phyloP scores from a whole-genome alignment of 164 flowering plant genomes.

The Sedum album region DNA sequence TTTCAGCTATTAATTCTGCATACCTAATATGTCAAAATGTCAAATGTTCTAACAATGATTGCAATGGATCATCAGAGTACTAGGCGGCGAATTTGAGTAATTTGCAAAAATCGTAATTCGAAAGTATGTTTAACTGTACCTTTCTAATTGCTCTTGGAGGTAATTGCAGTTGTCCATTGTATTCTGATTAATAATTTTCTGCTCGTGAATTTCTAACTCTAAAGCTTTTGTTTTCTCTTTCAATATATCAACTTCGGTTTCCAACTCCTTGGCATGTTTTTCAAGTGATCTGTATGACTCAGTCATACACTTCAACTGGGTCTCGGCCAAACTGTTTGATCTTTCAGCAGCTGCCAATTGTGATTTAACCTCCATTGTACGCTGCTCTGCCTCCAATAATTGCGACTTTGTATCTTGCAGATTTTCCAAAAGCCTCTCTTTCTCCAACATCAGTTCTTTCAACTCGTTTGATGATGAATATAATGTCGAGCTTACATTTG shows the following conservation, averaged over 20 bases:
- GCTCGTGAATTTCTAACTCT: constrained; percentile 68
- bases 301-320: constrained; percentile 97
- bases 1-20: background rate
- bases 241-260: constrained; percentile 51
- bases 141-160: constrained; percentile 62
- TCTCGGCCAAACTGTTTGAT: constrained; percentile 78
- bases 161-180: constrained; percentile 54
- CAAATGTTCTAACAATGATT: too few species aligned
- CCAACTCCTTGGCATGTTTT: constrained; percentile 54
- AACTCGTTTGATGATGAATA: constrained; percentile 57
- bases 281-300: constrained; percentile 92
- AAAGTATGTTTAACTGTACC: constrained; percentile 34
- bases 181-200: constrained; percentile 46
- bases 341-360: constrained; percentile 66
- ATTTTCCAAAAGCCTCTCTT: constrained; percentile 49
- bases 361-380: constrained; percentile 55
- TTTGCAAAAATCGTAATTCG: too few species aligned
- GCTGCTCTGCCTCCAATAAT: constrained; percentile 61
- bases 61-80: too few species aligned
- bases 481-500: constrained; percentile 31
- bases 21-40: background rate
- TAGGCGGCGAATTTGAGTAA: too few species aligned
- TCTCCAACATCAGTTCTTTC: constrained; percentile 58
- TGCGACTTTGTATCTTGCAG: constrained; percentile 50
- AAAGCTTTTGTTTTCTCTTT: constrained; percentile 41